Evolutionary conservation across 1,284 basidiomycete species (phyloP).

Genomic region (Papiliotrema fonsecae): DNA sequence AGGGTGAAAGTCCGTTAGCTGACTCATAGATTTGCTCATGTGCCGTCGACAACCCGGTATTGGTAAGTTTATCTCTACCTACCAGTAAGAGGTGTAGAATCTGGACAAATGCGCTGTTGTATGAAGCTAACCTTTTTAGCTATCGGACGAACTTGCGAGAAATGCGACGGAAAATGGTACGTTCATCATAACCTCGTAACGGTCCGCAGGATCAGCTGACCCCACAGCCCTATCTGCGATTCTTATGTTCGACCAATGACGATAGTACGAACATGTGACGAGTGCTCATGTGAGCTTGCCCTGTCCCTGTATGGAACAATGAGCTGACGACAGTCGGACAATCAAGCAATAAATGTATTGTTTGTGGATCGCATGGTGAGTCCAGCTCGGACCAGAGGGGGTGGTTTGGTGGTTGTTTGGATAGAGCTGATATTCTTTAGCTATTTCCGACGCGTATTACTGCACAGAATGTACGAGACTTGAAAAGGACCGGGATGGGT

Average conservation of each 20-base stretch:
- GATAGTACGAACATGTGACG: constrained; percentile 95
- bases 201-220: not conserved
- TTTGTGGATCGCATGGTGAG: constrained; percentile 87
- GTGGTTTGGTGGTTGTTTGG: not conserved
- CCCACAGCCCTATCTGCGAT: constrained; percentile 87
- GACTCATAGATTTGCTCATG: constrained; percentile 77
- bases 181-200: constrained; percentile 33
- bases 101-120: constrained; percentile 12
- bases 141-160: constrained; percentile 95
- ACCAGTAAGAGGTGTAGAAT: not conserved
- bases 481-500: constrained; percentile 97
- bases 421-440: constrained; percentile 51
- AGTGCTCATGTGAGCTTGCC: constrained; percentile 71
- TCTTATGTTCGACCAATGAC: constrained; percentile 98
- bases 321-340: constrained; percentile 61
- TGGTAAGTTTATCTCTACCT: constrained; percentile 54
- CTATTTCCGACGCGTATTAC: constrained; percentile 95
- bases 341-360: constrained; percentile 94
- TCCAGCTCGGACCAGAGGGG: constrained; percentile 7
- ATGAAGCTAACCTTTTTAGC: constrained; percentile 53
- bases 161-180: constrained; percentile 98
- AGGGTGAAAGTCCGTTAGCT: constrained; percentile 1
- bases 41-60: constrained; percentile 94
- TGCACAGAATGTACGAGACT: constrained; percentile 92
- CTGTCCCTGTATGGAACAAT: constrained; percentile 7